Evolutionary conservation across 805 yeast genomes (phyloP).

Genomic region (Zygosaccharomyces gambellarensis): DNA sequence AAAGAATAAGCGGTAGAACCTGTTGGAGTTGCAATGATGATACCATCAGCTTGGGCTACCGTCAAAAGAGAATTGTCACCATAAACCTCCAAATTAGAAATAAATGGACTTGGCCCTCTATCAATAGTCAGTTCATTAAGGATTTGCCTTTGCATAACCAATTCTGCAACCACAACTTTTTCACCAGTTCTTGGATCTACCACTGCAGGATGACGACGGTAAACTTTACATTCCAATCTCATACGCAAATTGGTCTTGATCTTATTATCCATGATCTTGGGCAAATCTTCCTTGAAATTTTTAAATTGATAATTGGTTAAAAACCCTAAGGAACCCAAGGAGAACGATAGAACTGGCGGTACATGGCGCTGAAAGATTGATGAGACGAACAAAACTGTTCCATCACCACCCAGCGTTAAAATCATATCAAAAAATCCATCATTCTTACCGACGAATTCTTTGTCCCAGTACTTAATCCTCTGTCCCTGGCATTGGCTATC

Average conservation of each 20-base stretch:
- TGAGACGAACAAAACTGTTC: slow-evolving; percentile 87
- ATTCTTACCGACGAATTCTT: slow-evolving; percentile 43
- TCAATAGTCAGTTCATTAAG: slow-evolving; percentile 87
- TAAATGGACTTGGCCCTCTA: slow-evolving; percentile 90
- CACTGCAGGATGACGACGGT: slow-evolving; percentile 36
- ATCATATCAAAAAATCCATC: slow-evolving; percentile 63
- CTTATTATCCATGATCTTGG: slow-evolving; percentile 59
- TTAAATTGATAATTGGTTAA: slow-evolving; percentile 81
- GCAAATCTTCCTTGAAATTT: slow-evolving; percentile 56
- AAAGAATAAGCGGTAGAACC: slow-evolving; percentile 95
- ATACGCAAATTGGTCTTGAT: slow-evolving; percentile 75
- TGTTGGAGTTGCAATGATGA: slow-evolving; percentile 89
- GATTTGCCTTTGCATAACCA: slow-evolving; percentile 62
- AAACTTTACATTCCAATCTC: slow-evolving; percentile 81
- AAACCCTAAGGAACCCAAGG: slow-evolving; percentile 89
- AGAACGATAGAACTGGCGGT: slow-evolving; percentile 87
- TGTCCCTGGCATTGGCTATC: slow-evolving; percentile 43
- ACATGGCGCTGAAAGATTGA: slow-evolving; percentile 78
- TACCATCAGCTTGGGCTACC: slow-evolving; percentile 90
- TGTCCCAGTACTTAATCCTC: slow-evolving; percentile 61
- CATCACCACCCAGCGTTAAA: slow-evolving; percentile 93
- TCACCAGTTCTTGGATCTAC: slow-evolving; percentile 42
- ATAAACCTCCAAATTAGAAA: slow-evolving; percentile 81
- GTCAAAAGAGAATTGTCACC: slow-evolving; percentile 84
- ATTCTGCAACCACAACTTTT: slow-evolving; percentile 30